A percentile compares a stretch with the other conserved stretches of the same genome.
phyloP scores from a whole-genome alignment of 2,329 filamentous ascomycete genomes.

The Fusarium xyrophilum region DNA sequence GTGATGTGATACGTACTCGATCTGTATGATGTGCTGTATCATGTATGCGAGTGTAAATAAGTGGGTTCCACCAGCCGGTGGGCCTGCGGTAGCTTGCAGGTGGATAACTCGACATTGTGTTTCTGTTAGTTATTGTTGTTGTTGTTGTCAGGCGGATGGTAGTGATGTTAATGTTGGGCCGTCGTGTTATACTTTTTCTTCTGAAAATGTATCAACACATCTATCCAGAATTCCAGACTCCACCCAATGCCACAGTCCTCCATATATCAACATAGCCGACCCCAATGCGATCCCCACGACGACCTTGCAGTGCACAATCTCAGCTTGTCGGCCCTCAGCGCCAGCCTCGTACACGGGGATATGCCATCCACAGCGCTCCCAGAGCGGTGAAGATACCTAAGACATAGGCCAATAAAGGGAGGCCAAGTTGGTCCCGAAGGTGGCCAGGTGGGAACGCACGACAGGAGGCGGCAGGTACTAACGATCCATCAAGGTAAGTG shows the following conservation, averaged over 20 bases:
- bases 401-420: constrained; percentile 14
- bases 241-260: constrained; percentile 13
- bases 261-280: constrained; percentile 14
- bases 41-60: constrained; percentile 20
- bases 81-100: constrained; percentile 32
- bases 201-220: constrained; percentile 30
- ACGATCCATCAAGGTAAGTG: neutral
- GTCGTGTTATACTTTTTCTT: constrained; percentile 9
- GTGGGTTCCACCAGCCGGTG: constrained; percentile 9
- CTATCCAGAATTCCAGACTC: constrained; percentile 31
- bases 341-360: constrained; percentile 44
- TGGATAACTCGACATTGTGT: neutral
- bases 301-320: constrained; percentile 32
- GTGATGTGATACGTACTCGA: constrained; percentile 29
- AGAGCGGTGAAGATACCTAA: constrained; percentile 25
- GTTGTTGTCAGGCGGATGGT: constrained; percentile 27
- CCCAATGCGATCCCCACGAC: constrained; percentile 19
- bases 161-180: constrained; percentile 15
- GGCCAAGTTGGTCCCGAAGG: constrained; percentile 12
- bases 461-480: neutral
- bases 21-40: constrained; percentile 30
- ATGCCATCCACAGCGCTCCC: constrained; percentile 49
- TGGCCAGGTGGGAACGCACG: constrained; percentile 18
- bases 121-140: constrained; percentile 26
- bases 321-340: constrained; percentile 31